Conservation (phyloP, 1,139 yeast species). For the Hemisphaericaspora xylofermentans region DNA sequence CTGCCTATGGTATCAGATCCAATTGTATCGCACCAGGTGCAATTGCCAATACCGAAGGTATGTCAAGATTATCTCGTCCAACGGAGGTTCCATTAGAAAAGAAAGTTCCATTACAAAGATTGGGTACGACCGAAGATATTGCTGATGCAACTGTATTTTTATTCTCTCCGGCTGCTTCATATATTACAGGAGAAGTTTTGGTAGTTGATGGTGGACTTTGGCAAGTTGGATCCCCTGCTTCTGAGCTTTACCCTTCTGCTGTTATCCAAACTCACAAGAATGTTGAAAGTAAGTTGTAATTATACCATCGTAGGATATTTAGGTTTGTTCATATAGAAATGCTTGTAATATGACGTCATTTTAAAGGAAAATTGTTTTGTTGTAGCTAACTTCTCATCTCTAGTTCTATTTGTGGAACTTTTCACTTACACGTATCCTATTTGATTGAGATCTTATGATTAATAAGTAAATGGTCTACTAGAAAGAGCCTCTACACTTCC, state of each 20-base stretch:
- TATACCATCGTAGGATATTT: background rate
- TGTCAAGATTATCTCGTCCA: conserved; percentile 54
- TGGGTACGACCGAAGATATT: conserved; percentile 75
- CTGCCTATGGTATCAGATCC: conserved; percentile 69
- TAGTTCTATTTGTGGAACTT: too few relatives aligned
- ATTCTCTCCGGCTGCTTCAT: conserved; percentile 78
- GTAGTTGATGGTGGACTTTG: conserved; percentile 92
- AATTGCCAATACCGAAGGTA: conserved; percentile 82
- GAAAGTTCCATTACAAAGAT: conserved; percentile 71
- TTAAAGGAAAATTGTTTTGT: too few relatives aligned
- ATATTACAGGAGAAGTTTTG: conserved; percentile 72
- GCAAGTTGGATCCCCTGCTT: conserved; percentile 52
- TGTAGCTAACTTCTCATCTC: too few relatives aligned
- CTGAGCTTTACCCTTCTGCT: conserved; percentile 36
- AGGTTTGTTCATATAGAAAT: background rate
- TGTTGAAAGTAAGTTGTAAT: conserved; percentile 19
- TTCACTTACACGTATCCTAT: too few relatives aligned
- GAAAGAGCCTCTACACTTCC: too few relatives aligned
- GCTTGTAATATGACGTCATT: too few relatives aligned
- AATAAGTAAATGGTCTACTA: too few relatives aligned
- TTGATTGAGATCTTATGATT: too few relatives aligned
- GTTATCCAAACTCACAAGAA: conserved; percentile 27
- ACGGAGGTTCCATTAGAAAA: conserved; percentile 33
- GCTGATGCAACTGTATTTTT: conserved; percentile 86
- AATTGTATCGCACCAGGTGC: conserved; percentile 92